Evolutionary conservation across 2,329 filamentous ascomycete species (phyloP).

Genomic region (Trichoderma simmonsii): DNA sequence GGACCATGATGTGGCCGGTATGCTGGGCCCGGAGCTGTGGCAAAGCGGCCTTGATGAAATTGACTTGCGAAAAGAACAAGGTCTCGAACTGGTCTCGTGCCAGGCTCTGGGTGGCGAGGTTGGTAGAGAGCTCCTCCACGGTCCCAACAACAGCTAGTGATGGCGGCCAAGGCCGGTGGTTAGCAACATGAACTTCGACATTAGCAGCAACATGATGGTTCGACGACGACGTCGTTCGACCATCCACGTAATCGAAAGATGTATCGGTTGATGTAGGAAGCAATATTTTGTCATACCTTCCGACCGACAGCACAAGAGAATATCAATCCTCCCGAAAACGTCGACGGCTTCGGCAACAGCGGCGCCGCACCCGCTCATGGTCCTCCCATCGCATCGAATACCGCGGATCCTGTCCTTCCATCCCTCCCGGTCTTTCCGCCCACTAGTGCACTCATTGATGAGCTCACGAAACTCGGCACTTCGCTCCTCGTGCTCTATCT

Average conservation of each 20-base stretch:
- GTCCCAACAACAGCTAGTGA: slow-evolving; percentile 75
- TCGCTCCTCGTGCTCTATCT: slow-evolving; percentile 73
- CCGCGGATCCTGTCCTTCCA: slow-evolving; percentile 76
- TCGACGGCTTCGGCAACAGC: slow-evolving; percentile 83
- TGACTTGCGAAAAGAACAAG: slow-evolving; percentile 93
- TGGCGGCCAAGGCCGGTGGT: background rate
- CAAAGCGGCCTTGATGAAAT: slow-evolving; percentile 86
- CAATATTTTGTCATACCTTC: slow-evolving; percentile 56
- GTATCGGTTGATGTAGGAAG: background rate
- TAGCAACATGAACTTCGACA: background rate
- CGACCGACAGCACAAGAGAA: slow-evolving; percentile 83
- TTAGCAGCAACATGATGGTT: background rate
- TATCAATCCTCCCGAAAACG: slow-evolving; percentile 83
- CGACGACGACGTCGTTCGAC: background rate
- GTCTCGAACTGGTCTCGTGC: slow-evolving; percentile 90
- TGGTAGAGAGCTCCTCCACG: slow-evolving; percentile 82
- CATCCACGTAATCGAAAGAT: background rate
- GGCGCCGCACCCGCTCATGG: slow-evolving; percentile 71
- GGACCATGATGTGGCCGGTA: slow-evolving; percentile 83
- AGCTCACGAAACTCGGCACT: slow-evolving; percentile 78
- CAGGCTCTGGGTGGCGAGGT: slow-evolving; percentile 68
- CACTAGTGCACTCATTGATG: slow-evolving; percentile 65
- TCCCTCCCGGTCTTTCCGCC: slow-evolving; percentile 63
- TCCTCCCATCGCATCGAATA: slow-evolving; percentile 61
- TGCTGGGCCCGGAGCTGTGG: slow-evolving; percentile 75